Evolutionary conservation across 495 filamentous ascomycete genomes (phyloP).

Genomic region (Cladorrhinum samala): DNA sequence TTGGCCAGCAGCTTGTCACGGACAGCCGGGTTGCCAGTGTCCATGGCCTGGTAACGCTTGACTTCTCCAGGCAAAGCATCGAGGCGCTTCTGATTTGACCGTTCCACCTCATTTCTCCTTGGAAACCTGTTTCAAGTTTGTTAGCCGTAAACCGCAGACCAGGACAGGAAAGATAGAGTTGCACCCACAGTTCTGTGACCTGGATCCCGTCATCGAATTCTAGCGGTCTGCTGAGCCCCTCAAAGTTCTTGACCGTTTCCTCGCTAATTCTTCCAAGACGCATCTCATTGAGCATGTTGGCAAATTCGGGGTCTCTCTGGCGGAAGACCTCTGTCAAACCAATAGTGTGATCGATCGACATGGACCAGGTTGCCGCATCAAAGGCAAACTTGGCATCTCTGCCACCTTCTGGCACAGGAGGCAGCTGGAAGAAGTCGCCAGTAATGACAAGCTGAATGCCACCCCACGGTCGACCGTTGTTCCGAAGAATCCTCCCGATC

Average conservation of each 20-base stretch:
- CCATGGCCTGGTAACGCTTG: constrained; percentile 61
- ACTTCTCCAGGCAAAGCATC: constrained; percentile 58
- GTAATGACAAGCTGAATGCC: constrained; percentile 95
- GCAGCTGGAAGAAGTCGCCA: constrained; percentile 95
- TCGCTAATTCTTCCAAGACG: constrained; percentile 72
- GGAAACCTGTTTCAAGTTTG: constrained; percentile 57
- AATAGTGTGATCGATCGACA: constrained; percentile 91
- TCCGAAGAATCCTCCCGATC: constrained; percentile 72
- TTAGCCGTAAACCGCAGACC: background rate
- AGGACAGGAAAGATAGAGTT: background rate
- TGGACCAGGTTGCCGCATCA: constrained; percentile 83
- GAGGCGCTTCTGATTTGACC: constrained; percentile 73
- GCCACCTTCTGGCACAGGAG: constrained; percentile 71
- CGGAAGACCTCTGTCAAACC: constrained; percentile 93
- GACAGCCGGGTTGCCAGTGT: constrained; percentile 65
- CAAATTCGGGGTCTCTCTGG: constrained; percentile 88
- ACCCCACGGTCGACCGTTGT: constrained; percentile 88
- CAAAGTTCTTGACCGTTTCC: constrained; percentile 65
- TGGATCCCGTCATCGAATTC: constrained; percentile 70
- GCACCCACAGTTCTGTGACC: constrained; percentile 75
- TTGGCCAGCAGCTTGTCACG: constrained; percentile 76
- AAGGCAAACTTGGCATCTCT: constrained; percentile 82
- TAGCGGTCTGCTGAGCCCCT: constrained; percentile 60
- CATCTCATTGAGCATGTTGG: constrained; percentile 96
- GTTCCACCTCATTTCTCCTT: constrained; percentile 83